phyloP scores from a whole-genome alignment of 768 basidiomycete genomes.

The Mycena amicta region DNA sequence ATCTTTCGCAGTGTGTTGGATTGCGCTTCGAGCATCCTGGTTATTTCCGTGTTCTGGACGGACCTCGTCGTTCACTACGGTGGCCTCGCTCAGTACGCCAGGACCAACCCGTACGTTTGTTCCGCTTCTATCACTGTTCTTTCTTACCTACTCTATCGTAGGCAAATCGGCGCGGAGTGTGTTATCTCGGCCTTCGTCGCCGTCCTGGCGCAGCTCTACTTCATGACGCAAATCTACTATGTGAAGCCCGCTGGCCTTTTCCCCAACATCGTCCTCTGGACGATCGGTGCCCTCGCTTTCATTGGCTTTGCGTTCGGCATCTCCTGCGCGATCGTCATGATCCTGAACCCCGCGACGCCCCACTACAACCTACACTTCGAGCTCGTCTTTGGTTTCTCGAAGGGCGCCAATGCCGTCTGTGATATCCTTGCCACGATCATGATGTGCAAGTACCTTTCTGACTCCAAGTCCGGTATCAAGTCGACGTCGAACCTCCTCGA shows the following conservation, averaged over 20 bases:
- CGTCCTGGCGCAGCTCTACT: constrained; percentile 12
- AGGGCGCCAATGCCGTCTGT: constrained; percentile 9
- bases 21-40: constrained; percentile 1
- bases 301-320: constrained; percentile 9
- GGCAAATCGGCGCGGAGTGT: constrained; percentile 12
- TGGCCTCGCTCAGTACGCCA: background rate
- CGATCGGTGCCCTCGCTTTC: background rate
- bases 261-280: background rate
- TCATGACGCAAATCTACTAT: constrained; percentile 12
- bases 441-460: constrained; percentile 11
- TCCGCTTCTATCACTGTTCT: background rate
- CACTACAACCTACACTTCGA: constrained; percentile 11
- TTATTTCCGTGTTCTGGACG: constrained; percentile 5
- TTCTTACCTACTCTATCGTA: background rate
- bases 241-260: constrained; percentile 6
- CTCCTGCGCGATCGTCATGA: constrained; percentile 10
- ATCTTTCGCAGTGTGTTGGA: constrained; percentile 5
- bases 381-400: constrained; percentile 5
- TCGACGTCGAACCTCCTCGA: constrained; percentile 11
- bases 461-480: constrained; percentile 4
- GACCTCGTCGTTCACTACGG: constrained; percentile 13
- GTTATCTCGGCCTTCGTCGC: constrained; percentile 4
- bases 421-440: constrained; percentile 13
- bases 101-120: background rate
- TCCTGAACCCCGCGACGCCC: constrained; percentile 2